Base-by-base conservation (phyloP, 371 early-diverging fungal species). In the Apophysomyces trapeziformis region DNA sequence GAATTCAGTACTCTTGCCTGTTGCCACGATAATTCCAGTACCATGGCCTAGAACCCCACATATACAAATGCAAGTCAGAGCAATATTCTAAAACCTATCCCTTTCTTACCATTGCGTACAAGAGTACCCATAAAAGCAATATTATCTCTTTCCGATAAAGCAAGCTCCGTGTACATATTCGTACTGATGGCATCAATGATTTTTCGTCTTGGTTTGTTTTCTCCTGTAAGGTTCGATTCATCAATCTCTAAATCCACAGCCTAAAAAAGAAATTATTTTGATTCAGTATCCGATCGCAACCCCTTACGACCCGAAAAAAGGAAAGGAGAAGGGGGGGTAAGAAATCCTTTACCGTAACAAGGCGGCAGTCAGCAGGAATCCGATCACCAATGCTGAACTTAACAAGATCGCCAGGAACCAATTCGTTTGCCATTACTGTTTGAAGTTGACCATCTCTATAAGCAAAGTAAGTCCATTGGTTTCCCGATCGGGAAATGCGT, bases 101-200 rank as follows among this genome's bases (percentile, higher is more conserved):
- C 45, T 50, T 32, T 41, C 69, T 26, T 68, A 74, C 92, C 93
- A 61, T 89, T 88, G 50, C 90, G 80, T 11, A 95, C 90, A 50
- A 96, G 74, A 8, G 95, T 95, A 26, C 96, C 95, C 95, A 94
- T 95, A 67, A 90, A 95, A 0, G 86, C 93, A 69, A 96, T 89
- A 75, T 96, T 96, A 58, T 83, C 87, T 63, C 93, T 79, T 63
- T 94, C 92, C 4, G 89, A 86, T 32, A 95, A 76, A 5, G 87
- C 77, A 38, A 93, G 75, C 46, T 89, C 89, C 0, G 69, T 64
- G 67, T 78, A 84, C 13, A 67, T 65, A 58, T 71, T 75, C 5
- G 84, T 66, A 9, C 65, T 43, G 44, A 94, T 85, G 1, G 83
- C 84, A 21, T 90, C 85, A 4, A 68, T 67, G 37, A 81, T 76